Base-by-base conservation (phyloP, 1,284 basidiomycete species). In the Heimioporus retisporus region DNA sequence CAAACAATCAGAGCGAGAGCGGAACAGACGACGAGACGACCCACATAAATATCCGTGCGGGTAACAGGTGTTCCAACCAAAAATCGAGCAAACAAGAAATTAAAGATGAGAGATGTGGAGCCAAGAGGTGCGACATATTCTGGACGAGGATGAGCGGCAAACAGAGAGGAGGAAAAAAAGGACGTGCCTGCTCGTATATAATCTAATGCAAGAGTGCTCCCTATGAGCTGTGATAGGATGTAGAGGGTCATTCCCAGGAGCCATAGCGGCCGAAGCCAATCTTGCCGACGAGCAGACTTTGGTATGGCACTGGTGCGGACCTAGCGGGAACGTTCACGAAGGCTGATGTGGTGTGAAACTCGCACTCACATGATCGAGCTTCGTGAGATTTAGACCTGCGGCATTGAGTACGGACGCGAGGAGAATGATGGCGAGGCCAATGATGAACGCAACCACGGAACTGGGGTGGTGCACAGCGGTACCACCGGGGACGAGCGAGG, bases 111-210 rank as follows among this genome's bases (percentile, higher is more conserved):
- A 16, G 93, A 93, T 14, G 93, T 92, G 5, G 93, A 94, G 25
- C 94, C 93, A 14, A 95, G 84, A 14, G 94, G 93, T 4, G 93
- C 93, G 59, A 95, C 93, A 73, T 94, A 94, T 89, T 95, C 93
- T 93, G 71, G 6, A 28, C 43, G 44, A 51, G 21, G 91, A 81
- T 66, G 43, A 69, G 50, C 8, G 42, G 43, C 48, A 10, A 11
- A 23, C 35, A 42, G 6, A n/a, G 25, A 28, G n/a, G 6, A 25
- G 50, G 19, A n/a, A 40, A 14, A 35, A n/a, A 51, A n/a, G 35
- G 55, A 60, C 71, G 56, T 69, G 88, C 93, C 93, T 69, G 93
- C 94, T 69, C 94, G 89, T 87, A 96, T 92, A 76, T 95, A 96
- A 77, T 93, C 90, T 35, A 96, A 84, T 1, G 94, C 94, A 25